Evolutionary conservation across 1,284 basidiomycete genomes (phyloP).

Genomic region (Chalciporus sp.): DNA sequence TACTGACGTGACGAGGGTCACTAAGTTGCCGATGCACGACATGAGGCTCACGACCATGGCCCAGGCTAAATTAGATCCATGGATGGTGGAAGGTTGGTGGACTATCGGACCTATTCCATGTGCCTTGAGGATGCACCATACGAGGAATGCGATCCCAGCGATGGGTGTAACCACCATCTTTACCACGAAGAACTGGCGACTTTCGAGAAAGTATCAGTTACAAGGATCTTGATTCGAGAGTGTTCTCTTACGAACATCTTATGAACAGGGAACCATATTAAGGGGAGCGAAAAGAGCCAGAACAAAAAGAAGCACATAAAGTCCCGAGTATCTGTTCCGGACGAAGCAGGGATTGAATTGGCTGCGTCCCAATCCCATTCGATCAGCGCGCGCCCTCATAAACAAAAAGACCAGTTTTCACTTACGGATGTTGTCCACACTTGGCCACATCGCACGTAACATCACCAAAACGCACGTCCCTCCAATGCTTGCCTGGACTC

Average conservation of each 20-base stretch:
- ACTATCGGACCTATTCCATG: slow-evolving; percentile 83
- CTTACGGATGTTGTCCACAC: slow-evolving; percentile 68
- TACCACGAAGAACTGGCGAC: slow-evolving; percentile 79
- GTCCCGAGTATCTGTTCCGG: slow-evolving; percentile 70
- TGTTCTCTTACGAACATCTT: slow-evolving; percentile 56
- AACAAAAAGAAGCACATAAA: slow-evolving; percentile 88
- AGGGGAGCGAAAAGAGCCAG: slow-evolving; percentile 79
- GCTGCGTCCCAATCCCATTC: slow-evolving; percentile 18
- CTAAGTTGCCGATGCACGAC: slow-evolving; percentile 82
- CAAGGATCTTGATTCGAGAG: slow-evolving; percentile 11
- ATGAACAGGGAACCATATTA: slow-evolving; percentile 82
- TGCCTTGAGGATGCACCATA: slow-evolving; percentile 81
- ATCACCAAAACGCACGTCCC: slow-evolving; percentile 77
- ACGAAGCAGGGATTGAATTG: slow-evolving; percentile 58
- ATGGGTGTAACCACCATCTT: slow-evolving; percentile 76
- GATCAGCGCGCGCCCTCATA: slow-evolving; percentile 1
- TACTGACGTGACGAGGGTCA: slow-evolving; percentile 67
- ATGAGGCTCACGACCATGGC: slow-evolving; percentile 78
- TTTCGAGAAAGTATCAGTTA: slow-evolving; percentile 32
- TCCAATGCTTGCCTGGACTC: slow-evolving; percentile 81
- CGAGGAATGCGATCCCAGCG: slow-evolving; percentile 78
- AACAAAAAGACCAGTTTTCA: slow-evolving; percentile 9
- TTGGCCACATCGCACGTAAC: slow-evolving; percentile 73
- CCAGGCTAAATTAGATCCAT: slow-evolving; percentile 77
- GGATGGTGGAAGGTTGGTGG: slow-evolving; percentile 63